Evolutionary conservation across 2,329 filamentous ascomycete genomes (phyloP), one percentile per base, ranked within the genome.

Genomic region (Cercospora canescens): DNA sequence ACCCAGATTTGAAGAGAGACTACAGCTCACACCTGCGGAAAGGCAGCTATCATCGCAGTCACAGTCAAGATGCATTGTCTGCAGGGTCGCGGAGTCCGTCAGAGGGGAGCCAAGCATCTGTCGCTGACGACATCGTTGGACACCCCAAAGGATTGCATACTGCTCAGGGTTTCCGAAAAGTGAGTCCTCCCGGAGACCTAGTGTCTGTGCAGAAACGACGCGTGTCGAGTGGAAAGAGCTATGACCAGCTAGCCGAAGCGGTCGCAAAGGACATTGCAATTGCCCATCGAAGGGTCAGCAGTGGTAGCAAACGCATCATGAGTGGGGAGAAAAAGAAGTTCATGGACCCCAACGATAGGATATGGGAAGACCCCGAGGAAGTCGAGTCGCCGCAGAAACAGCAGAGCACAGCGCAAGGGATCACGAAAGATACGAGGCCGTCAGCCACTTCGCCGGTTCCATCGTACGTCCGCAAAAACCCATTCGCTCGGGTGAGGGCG

Each of bases 341-440:
- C 76, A 83, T 84, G 70, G 86, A 87, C 67, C 90, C 89, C 1
- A 87, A 89, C 35, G 90, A 93, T 75, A 89, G 92, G 74, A 94
- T 97, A 67, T 97, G 93, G 84, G 94, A 97, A 77, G 94, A 97
- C 76, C 91, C 92, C 1, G 88, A 91, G 73, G 83, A 84, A 64
- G 75, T 71, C 28, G 37, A 63, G 11, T 45, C 60, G 4, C 41
- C 71, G 26, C 59, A 65, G 14, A 63, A 62, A 35, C 67, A 69
- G 41, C 63, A 63, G 61, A 55, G 67, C 58, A 62, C 58, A 26
- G 21, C 32, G 26, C 63, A 57, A 24, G 21, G 62, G 21, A 62
- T 62, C 39, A 18, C 39, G 60, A 41, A 56, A 6, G 32, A 52
- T 16, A 65, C 63, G n/a, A 60, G 59, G 50, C 60, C 62, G 14